Evolutionary conservation across 345 rosid species (phyloP).

Genomic region (Moricandia arvensis): DNA sequence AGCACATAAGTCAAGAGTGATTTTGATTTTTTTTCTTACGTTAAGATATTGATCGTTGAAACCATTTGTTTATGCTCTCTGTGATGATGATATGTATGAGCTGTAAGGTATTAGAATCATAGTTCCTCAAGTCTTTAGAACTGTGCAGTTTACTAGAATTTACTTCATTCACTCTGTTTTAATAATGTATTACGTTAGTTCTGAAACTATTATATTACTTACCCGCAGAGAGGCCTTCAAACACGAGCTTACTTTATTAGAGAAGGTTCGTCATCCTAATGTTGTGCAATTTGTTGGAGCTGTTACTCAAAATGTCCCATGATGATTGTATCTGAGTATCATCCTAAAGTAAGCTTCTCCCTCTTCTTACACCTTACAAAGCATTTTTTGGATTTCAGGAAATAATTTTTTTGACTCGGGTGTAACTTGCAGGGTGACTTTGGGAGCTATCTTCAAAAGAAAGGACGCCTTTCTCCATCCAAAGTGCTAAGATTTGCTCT

Average conservation of each 20-base stretch:
- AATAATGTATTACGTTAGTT: background rate
- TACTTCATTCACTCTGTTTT: slow-evolving; percentile 3
- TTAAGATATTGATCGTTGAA: background rate
- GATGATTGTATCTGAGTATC: slow-evolving; percentile 96
- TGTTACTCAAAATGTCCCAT: slow-evolving; percentile 90
- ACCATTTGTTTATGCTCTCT: background rate
- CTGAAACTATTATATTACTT: slow-evolving; percentile 13
- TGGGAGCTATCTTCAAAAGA: slow-evolving; percentile 77
- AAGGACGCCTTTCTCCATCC: slow-evolving; percentile 83
- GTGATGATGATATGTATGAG: slow-evolving; percentile 6
- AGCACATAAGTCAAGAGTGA: background rate
- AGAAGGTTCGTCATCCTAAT: slow-evolving; percentile 96
- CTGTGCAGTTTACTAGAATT: background rate
- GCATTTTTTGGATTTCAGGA: slow-evolving; percentile 11
- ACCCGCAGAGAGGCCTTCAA: slow-evolving; percentile 78
- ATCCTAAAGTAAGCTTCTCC: slow-evolving; percentile 64
- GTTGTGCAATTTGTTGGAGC: slow-evolving; percentile 99
- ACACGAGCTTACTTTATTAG: slow-evolving; percentile 80
- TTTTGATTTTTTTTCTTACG: background rate
- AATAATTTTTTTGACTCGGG: slow-evolving; percentile 11
- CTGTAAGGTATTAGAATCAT: background rate
- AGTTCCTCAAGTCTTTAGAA: background rate
- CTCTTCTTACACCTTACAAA: slow-evolving; percentile 5
- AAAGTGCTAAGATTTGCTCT: slow-evolving; percentile 78
- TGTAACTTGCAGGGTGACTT: slow-evolving; percentile 73